These are phyloP conservation scores for Tylopilus plumbeoviolaceoides DNA, from an alignment of 768 basidiomycete genomes.

Conservation along the genomic window DNA sequence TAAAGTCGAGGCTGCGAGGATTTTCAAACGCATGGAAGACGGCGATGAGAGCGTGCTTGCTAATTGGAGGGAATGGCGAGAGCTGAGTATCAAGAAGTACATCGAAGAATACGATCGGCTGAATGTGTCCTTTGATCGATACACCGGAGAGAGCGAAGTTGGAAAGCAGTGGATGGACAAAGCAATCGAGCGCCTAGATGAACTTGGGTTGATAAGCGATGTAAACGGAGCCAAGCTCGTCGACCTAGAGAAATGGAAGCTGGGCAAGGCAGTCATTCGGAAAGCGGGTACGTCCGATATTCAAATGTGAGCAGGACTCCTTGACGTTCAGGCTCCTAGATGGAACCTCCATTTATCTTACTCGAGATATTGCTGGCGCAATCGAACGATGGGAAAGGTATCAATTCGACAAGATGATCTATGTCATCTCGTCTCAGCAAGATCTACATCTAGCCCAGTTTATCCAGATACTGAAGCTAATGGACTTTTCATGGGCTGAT, in stretches of 20 bases:
- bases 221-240: slow-evolving; percentile 80
- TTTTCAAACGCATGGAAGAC: slow-evolving; percentile 95
- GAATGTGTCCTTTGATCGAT: slow-evolving; percentile 89
- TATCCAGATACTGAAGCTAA: slow-evolving; percentile 88
- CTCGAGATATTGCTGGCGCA: slow-evolving; percentile 92
- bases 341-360: slow-evolving; percentile 88
- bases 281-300: slow-evolving; percentile 60
- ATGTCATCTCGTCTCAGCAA: slow-evolving; percentile 85
- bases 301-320: too few relatives aligned
- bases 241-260: slow-evolving; percentile 84
- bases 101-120: slow-evolving; percentile 80
- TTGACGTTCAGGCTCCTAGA: slow-evolving; percentile 45
- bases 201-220: slow-evolving; percentile 73
- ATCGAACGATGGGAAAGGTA: slow-evolving; percentile 90
- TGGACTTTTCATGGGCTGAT: slow-evolving; percentile 86
- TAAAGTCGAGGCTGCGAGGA: slow-evolving; percentile 71
- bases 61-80: slow-evolving; percentile 93
- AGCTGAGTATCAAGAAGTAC: slow-evolving; percentile 87
- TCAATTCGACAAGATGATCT: slow-evolving; percentile 90
- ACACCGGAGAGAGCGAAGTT: slow-evolving; percentile 86
- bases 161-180: slow-evolving; percentile 68
- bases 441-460: slow-evolving; percentile 87
- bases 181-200: slow-evolving; percentile 62
- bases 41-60: slow-evolving; percentile 79
- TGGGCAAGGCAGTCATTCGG: slow-evolving; percentile 85